phyloP scores from a whole-genome alignment of 129 eudicot species.

The Flaveria ramosissima region DNA sequence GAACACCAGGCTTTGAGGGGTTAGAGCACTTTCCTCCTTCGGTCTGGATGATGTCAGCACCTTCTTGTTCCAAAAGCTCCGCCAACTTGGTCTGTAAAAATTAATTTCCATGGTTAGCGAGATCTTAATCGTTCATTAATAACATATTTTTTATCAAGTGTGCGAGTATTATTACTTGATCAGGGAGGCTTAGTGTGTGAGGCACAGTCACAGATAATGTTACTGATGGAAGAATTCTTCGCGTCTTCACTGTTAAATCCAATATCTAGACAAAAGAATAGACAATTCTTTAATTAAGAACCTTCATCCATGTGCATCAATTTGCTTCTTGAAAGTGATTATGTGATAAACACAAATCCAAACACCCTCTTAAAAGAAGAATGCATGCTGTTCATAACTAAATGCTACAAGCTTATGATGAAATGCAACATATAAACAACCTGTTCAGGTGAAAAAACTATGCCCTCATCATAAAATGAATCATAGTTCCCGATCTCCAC shows the following conservation, averaged over 20 bases:
- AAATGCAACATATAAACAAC: slow-evolving; percentile 34
- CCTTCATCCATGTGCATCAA: neutral
- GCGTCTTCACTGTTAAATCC: slow-evolving; percentile 67
- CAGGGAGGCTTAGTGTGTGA: slow-evolving; percentile 89
- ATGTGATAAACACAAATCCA: slow-evolving; percentile 8
- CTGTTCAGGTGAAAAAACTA: slow-evolving; percentile 81
- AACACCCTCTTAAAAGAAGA: neutral
- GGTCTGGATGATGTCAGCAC: slow-evolving; percentile 87
- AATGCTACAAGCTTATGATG: neutral
- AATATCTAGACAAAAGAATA: slow-evolving; percentile 52
- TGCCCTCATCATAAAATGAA: slow-evolving; percentile 78
- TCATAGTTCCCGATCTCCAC: slow-evolving; percentile 96
- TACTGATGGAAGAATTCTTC: slow-evolving; percentile 67
- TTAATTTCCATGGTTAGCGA: neutral
- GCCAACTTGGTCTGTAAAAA: slow-evolving; percentile 71
- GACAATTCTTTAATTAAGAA: neutral
- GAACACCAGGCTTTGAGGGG: slow-evolving; percentile 85
- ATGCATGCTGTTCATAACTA: neutral
- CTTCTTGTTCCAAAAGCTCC: slow-evolving; percentile 81
- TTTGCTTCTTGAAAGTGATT: neutral
- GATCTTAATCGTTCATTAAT: neutral
- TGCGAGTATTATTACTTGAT: slow-evolving; percentile 52
- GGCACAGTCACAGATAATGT: slow-evolving; percentile 90
- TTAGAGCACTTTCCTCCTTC: slow-evolving; percentile 95
- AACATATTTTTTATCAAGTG: neutral